These are phyloP conservation scores for Aspergillus unguis DNA, from an alignment of 2,329 filamentous ascomycete genomes.

Conservation along the genomic window DNA sequence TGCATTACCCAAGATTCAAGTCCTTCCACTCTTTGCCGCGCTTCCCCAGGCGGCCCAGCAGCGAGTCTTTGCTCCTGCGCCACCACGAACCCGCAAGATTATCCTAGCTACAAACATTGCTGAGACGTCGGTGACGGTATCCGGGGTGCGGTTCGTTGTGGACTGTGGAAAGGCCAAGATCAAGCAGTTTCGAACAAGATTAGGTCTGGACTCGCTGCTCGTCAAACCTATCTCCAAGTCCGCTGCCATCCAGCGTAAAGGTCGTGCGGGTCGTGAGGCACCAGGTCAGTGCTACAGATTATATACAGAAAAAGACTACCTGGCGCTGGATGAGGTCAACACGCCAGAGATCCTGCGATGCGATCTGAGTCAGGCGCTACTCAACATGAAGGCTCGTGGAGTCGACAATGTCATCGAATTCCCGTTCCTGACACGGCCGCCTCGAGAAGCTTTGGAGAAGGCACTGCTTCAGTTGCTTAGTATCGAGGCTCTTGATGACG, in stretches of 20 bases:
- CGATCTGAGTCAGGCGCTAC: slow-evolving; percentile 77
- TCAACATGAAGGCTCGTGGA: slow-evolving; percentile 91
- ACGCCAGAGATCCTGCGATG: slow-evolving; percentile 87
- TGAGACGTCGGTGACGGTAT: slow-evolving; percentile 96
- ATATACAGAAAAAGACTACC: slow-evolving; percentile 77
- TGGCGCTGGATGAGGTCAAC: slow-evolving; percentile 67
- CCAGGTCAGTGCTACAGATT: slow-evolving; percentile 85
- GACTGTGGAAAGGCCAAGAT: slow-evolving; percentile 93
- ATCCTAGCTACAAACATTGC: slow-evolving; percentile 96
- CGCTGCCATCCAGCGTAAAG: slow-evolving; percentile 84
- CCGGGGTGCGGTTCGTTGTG: slow-evolving; percentile 85
- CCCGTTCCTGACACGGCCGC: slow-evolving; percentile 78
- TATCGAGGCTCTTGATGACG: slow-evolving; percentile 70
- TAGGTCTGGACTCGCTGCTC: slow-evolving; percentile 87
- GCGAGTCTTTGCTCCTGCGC: slow-evolving; percentile 73
- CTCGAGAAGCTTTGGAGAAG: slow-evolving; percentile 73
- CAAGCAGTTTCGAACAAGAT: slow-evolving; percentile 79
- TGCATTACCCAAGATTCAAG: slow-evolving; percentile 65
- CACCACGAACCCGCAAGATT: slow-evolving; percentile 75
- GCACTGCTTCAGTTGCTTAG: slow-evolving; percentile 76
- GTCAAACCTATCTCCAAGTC: slow-evolving; percentile 90
- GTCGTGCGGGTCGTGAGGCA: slow-evolving; percentile 88
- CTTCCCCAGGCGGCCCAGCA: slow-evolving; percentile 84
- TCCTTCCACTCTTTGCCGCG: slow-evolving; percentile 84
- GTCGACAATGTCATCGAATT: slow-evolving; percentile 79